A percentile compares a stretch with the other conserved stretches of the same genome.
These are phyloP conservation scores for Rugosomyces carneus DNA, from an alignment of 1,284 basidiomycete genomes.

Conservation along the genomic window DNA sequence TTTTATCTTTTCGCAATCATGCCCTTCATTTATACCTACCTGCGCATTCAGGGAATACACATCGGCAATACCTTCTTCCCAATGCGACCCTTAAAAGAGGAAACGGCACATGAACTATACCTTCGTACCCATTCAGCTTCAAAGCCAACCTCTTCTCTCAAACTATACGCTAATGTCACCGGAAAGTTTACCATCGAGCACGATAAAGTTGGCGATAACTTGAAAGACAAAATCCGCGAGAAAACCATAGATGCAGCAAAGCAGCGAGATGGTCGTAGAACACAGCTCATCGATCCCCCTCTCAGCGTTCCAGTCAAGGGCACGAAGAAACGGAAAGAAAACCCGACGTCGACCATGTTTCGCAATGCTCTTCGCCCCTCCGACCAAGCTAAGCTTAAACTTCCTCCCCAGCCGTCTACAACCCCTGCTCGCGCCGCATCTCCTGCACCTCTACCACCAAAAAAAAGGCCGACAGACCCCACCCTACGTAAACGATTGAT, in stretches of 20 bases:
- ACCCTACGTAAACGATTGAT: conserved; percentile 42
- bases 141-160: conserved; percentile 57
- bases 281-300: conserved; percentile 44
- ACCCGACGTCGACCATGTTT: conserved; percentile 25
- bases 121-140: conserved; percentile 50
- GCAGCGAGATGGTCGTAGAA: conserved; percentile 46
- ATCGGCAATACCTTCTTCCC: conserved; percentile 60
- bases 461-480: conserved; percentile 17
- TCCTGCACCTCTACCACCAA: conserved; percentile 21
- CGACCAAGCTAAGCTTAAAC: conserved; percentile 21
- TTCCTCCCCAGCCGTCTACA: conserved; percentile 16
- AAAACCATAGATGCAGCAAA: conserved; percentile 50
- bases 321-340: conserved; percentile 31
- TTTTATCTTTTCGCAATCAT: background rate
- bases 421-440: conserved; percentile 20
- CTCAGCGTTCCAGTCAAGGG: conserved; percentile 25
- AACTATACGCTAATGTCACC: conserved; percentile 63
- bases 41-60: conserved; percentile 53
- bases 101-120: conserved; percentile 61
- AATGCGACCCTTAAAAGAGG: conserved; percentile 47
- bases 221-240: conserved; percentile 50
- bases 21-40: background rate
- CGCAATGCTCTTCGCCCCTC: conserved; percentile 29
- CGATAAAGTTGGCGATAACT: conserved; percentile 44
- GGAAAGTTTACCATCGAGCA: conserved; percentile 60